A percentile compares a stretch with the other conserved stretches of the same genome.
phyloP scores from a whole-genome alignment of 371 early-diverging fungal species.

The Apophysomyces variabilis region DNA sequence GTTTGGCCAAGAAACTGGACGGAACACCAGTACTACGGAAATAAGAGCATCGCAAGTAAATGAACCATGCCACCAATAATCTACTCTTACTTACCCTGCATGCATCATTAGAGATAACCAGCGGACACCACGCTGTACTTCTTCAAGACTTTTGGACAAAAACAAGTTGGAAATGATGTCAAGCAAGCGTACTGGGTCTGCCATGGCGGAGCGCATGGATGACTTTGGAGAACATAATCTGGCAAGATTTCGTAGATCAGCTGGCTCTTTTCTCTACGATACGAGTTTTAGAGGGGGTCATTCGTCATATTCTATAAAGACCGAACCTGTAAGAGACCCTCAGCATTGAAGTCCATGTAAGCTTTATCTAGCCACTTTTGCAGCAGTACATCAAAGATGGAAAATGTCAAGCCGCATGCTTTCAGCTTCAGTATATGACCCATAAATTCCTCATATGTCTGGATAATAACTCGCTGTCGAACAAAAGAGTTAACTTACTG shows the following conservation, averaged over 20 bases:
- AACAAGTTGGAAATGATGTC: slow-evolving; percentile 43
- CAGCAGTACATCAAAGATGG: slow-evolving; percentile 42
- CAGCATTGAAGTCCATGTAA: slow-evolving; percentile 30
- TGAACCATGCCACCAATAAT: too few species aligned
- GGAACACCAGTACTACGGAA: slow-evolving; percentile 47
- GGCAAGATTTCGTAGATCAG: slow-evolving; percentile 32
- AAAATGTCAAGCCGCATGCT: slow-evolving; percentile 42
- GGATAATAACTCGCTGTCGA: slow-evolving; percentile 32
- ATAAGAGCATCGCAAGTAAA: background rate
- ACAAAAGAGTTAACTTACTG: background rate
- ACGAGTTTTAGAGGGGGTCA: background rate
- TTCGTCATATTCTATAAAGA: background rate
- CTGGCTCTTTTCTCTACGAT: slow-evolving; percentile 37
- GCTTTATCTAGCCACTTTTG: slow-evolving; percentile 48
- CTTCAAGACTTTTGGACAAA: slow-evolving; percentile 24
- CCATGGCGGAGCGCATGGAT: slow-evolving; percentile 7
- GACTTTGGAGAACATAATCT: slow-evolving; percentile 34
- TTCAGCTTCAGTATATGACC: slow-evolving; percentile 49
- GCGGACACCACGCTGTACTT: slow-evolving; percentile 45
- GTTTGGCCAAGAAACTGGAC: slow-evolving; percentile 36
- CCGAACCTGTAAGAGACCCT: slow-evolving; percentile 37
- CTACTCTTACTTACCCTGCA: slow-evolving; percentile 39
- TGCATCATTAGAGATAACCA: slow-evolving; percentile 51
- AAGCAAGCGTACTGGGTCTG: slow-evolving; percentile 31
- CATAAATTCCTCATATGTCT: slow-evolving; percentile 46